Base-by-base conservation (phyloP, 805 yeast genomes). In the Starmerella roubikii region DNA sequence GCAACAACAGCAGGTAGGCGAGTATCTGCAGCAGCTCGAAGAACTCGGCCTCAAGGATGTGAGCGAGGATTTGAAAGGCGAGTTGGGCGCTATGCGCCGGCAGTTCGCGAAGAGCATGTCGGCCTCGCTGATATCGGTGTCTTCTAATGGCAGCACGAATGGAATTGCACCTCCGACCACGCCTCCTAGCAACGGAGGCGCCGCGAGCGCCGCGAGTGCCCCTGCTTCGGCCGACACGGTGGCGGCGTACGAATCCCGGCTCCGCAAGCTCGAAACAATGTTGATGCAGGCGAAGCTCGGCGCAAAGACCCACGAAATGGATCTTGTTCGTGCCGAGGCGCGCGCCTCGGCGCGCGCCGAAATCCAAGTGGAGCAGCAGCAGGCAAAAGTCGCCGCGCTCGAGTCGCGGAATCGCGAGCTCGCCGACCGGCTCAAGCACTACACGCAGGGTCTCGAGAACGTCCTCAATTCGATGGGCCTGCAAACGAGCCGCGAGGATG, bases 391-490 rank as follows among this genome's bases (percentile, higher is more conserved):
- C 13, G 25, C 29, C 11, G 42, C 37, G 30, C 43, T 46, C 18
- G 48, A 44, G 23, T 17, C 23, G 22, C 34, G 17, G 18, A 34
- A 42, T 29, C 38, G 25, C 10, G 46, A 39, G 16, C 33, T 46
- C 3, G 25, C 37, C 12, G 22, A 22, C 7, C 32, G 42, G 10
- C 43, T 39, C 9, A 26, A 25, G 19, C 31, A 29, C 8, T 38
- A 42, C 12, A 25, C 57, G 34, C 38, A 46, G 30, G 53, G 60
- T 11, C 65, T 67, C 32, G 76, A 86, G 41, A 61, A 69, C 34
- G 60, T 78, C 3, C 60, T 82, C 24, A 93, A 81, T 52, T 67
- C 78, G 3, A 74, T 85, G 66, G 95, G 96, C 0, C 62, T 85
- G 34, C 65, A 84, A 27, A 66, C 81, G 3, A 37, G 39, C 22